A percentile compares a stretch with the other conserved stretches of the same genome.
phyloP scores from a whole-genome alignment of 2,329 filamentous ascomycete species.

The Aspergillus awamori region DNA sequence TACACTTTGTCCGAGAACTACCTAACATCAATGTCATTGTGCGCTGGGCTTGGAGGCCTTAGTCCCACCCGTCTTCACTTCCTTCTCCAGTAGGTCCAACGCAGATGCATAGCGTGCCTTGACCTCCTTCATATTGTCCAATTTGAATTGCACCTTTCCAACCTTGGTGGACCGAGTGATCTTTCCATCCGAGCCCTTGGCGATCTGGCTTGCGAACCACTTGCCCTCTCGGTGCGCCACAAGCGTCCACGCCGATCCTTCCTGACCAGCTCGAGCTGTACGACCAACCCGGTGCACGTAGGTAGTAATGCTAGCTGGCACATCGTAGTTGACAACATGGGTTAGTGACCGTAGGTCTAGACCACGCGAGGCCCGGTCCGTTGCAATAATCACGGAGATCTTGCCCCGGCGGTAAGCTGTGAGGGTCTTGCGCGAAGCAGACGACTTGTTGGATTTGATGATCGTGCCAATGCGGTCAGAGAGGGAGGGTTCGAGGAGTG shows the following conservation, averaged over 20 bases:
- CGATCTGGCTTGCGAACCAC: conserved; percentile 91
- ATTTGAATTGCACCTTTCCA: conserved; percentile 35
- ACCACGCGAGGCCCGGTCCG: conserved; percentile 89
- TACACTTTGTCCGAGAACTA: background rate
- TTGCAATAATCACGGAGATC: conserved; percentile 78
- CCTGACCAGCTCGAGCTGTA: conserved; percentile 78
- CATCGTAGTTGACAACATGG: conserved; percentile 92
- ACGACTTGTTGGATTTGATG: conserved; percentile 76
- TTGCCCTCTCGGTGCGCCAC: conserved; percentile 79
- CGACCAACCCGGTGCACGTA: conserved; percentile 93
- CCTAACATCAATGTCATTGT: background rate
- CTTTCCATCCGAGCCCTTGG: conserved; percentile 47
- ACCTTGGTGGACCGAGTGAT: conserved; percentile 35
- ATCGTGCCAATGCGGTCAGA: conserved; percentile 66
- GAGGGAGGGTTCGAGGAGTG: conserved; percentile 64
- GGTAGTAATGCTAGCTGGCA: conserved; percentile 76
- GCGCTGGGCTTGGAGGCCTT: background rate
- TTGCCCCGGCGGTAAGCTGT: conserved; percentile 65
- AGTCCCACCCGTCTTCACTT: conserved; percentile 32
- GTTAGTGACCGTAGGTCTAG: conserved; percentile 78
- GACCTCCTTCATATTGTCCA: conserved; percentile 31
- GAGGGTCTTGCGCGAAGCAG: conserved; percentile 68
- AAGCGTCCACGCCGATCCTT: conserved; percentile 82
- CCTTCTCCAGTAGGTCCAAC: conserved; percentile 40
- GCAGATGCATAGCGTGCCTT: conserved; percentile 38